Base-by-base conservation (phyloP, 2,329 filamentous ascomycete species). In the Trematosphaeria pertusa region DNA sequence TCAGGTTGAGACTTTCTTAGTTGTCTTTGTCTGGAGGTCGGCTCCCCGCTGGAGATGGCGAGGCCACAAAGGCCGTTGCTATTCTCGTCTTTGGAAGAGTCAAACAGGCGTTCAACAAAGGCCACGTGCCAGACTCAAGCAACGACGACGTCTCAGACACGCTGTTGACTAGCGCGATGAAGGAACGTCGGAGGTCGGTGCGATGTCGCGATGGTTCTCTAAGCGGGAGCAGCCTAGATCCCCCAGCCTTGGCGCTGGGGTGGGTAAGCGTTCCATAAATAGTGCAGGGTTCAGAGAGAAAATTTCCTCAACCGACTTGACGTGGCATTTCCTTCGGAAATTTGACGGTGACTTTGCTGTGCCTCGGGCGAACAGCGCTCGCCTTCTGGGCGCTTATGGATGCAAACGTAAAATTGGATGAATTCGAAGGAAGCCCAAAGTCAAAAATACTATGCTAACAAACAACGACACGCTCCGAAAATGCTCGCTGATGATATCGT, bases 181-280 rank as follows among this genome's bases (percentile, higher is more conserved):
- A n/a, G n/a, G n/a, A n/a, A n/a, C n/a, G n/a, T n/a, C n/a, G n/a
- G 21, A 24, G 12, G 12, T 49, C 30, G 43, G 32, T 33, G 34
- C 45, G 42, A 50, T 37, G 17, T 31, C 37, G 19, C 42, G 43
- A 34, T 41, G 32, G 46, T 37, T n/a, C n/a, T n/a, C n/a, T n/a
- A n/a, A n/a, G n/a, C 38, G 44, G 17, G 34, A 12, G 37, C 42
- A 20, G 20, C 43, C 46, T 19, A 38, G 33, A 39, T 45, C 44
- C 44, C 18, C 39, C 38, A 47, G 49, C 42, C 50, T 60, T 63
- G 45, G 54, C 54, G 35, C 32, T 34, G 43, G 24, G 46, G 46
- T 48, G 52, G 24, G 59, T 64, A 58, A 63, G 57, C 60, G 46
- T 9, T 50, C 58, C 60, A 62, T 54, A 64, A 63, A 62, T 64